Percentiles rank a stretch among this genome's conserved stretches.
phyloP scores from a whole-genome alignment of 805 yeast species.

The Barnettozyma californica region DNA sequence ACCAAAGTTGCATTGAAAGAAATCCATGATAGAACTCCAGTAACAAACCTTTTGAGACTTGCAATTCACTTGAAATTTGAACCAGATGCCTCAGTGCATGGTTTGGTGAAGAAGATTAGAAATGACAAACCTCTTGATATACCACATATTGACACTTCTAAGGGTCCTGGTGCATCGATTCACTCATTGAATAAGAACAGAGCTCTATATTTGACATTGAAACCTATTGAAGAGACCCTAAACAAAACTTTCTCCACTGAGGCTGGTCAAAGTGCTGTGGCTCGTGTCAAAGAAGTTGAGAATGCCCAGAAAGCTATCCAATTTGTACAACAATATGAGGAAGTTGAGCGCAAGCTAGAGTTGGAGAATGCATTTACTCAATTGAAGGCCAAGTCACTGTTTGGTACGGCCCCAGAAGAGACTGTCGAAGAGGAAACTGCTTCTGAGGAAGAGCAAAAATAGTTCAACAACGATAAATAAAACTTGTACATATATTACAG shows the following conservation, averaged over 20 bases:
- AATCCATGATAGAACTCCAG: constrained; percentile 5
- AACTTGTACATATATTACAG: background rate
- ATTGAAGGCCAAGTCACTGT: constrained; percentile 12
- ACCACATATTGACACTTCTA: constrained; percentile 11
- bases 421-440: background rate
- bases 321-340: constrained; percentile 11
- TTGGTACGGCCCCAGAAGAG: constrained; percentile 1
- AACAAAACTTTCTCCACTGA: constrained; percentile 1
- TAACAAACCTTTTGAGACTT: constrained; percentile 17
- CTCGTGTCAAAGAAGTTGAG: background rate
- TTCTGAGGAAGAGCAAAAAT: background rate
- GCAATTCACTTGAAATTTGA: constrained; percentile 13
- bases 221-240: constrained; percentile 19
- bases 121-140: background rate
- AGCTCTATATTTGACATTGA: constrained; percentile 19
- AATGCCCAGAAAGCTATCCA: background rate
- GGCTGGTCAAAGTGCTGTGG: background rate
- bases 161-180: constrained; percentile 10
- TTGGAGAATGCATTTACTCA: constrained; percentile 5
- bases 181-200: constrained; percentile 13
- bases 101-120: constrained; percentile 4
- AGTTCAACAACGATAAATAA: background rate
- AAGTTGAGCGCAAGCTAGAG: constrained; percentile 7
- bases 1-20: constrained; percentile 11
- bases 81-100: constrained; percentile 9